These are phyloP conservation scores for Arctostaphylos glauca DNA, from an alignment of 148 eudicot genomes.

Conservation along the genomic window DNA sequence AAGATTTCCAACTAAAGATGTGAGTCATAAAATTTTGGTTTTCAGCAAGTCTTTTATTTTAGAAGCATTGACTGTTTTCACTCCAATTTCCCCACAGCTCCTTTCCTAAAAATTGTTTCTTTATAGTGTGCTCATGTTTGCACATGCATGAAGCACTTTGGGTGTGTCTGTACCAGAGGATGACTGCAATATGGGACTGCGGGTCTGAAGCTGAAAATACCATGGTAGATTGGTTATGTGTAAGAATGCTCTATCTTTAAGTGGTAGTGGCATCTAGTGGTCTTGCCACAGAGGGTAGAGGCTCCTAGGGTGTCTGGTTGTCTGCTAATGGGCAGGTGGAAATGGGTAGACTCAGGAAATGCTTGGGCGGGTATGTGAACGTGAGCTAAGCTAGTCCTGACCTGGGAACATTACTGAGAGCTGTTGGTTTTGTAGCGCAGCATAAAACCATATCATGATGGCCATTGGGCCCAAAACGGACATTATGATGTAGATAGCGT, in stretches of 20 bases:
- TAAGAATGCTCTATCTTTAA: neutral
- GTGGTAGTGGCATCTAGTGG: neutral
- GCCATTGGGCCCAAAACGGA: neutral
- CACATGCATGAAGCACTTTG: neutral
- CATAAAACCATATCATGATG: neutral
- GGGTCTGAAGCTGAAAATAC: neutral
- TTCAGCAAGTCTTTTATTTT: too few species aligned
- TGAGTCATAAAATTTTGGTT: constrained; percentile 31
- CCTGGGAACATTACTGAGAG: neutral
- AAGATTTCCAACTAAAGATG: constrained; percentile 81
- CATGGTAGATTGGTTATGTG: neutral
- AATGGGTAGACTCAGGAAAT: neutral
- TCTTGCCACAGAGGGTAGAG: neutral
- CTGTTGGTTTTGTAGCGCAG: neutral
- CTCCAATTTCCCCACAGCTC: neutral
- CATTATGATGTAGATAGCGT: neutral
- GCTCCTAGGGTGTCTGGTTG: neutral
- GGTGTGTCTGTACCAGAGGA: neutral
- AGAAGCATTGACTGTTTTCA: neutral
- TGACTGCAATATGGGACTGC: neutral
- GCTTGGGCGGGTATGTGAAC: neutral
- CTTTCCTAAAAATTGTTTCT: neutral
- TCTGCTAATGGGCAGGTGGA: neutral
- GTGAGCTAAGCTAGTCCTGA: neutral
- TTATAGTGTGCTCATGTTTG: neutral